Evolutionary conservation across 192 early-diverging fungal species (phyloP).

Genomic region (Umbelopsis sp.): DNA sequence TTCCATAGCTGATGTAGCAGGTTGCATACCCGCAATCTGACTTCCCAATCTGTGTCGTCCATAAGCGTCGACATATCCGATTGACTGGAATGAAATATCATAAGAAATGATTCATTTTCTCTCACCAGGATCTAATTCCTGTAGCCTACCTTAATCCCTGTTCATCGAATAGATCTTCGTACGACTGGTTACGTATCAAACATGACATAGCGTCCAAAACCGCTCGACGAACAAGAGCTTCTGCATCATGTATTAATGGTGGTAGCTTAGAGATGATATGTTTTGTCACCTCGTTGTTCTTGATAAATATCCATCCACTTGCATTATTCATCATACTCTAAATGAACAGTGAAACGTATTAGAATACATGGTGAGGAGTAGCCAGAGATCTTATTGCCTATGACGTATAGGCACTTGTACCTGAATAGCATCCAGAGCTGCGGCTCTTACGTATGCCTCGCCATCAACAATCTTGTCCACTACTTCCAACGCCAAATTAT

Average conservation of each 20-base stretch:
- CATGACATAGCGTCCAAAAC: constrained; percentile 53
- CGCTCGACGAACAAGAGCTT: constrained; percentile 55
- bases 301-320: constrained; percentile 53
- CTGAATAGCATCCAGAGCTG: constrained; percentile 45
- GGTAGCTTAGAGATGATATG: constrained; percentile 43
- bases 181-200: constrained; percentile 47
- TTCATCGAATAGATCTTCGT: constrained; percentile 45
- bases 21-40: constrained; percentile 47
- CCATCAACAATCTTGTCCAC: constrained; percentile 46
- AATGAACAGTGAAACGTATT: background rate
- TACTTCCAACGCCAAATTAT: constrained; percentile 38
- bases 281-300: constrained; percentile 32
- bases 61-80: constrained; percentile 40
- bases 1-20: constrained; percentile 52
- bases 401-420: constrained; percentile 7
- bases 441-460: constrained; percentile 57
- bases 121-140: constrained; percentile 31
- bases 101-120: background rate
- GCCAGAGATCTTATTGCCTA: background rate
- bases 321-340: constrained; percentile 43
- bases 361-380: no score
- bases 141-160: constrained; percentile 23
- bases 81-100: constrained; percentile 28
- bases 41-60: constrained; percentile 55
- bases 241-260: constrained; percentile 46